These are phyloP conservation scores for Pulveroboletus ravenelii DNA, from an alignment of 768 basidiomycete species.

Conservation along the genomic window DNA sequence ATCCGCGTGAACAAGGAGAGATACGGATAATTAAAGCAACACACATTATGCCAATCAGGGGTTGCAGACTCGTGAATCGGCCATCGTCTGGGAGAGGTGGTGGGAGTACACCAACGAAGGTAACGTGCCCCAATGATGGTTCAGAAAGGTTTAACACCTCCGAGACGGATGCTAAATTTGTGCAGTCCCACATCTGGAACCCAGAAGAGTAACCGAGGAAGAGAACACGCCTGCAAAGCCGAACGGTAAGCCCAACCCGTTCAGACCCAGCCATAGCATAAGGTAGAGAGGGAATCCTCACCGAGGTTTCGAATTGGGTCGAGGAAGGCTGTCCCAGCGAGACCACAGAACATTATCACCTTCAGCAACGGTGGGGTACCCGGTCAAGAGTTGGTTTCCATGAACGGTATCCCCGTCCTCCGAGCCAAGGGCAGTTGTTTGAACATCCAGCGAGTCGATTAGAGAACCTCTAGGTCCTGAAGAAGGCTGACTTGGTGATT, in stretches of 20 bases:
- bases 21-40: conserved; percentile 11
- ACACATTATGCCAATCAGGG: conserved; percentile 34
- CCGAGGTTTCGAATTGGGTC: conserved; percentile 16
- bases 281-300: conserved; percentile 4
- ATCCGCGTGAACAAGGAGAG: conserved; percentile 2
- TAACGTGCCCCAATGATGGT: conserved; percentile 31
- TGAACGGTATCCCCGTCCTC: conserved; percentile 23
- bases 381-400: conserved; percentile 15
- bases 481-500: conserved; percentile 9
- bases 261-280: background rate
- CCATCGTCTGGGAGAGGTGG: conserved; percentile 27
- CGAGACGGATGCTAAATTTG: conserved; percentile 43
- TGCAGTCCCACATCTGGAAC: conserved; percentile 61
- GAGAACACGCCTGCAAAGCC: conserved; percentile 38
- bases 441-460: conserved; percentile 14
- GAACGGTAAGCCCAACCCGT: conserved; percentile 5
- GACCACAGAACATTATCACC: conserved; percentile 32
- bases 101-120: conserved; percentile 41
- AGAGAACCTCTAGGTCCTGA: conserved; percentile 3
- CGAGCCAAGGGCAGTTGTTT: conserved; percentile 8
- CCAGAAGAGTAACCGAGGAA: conserved; percentile 50
- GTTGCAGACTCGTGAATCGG: conserved; percentile 29
- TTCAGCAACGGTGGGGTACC: conserved; percentile 29
- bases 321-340: conserved; percentile 28
- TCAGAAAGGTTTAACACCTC: conserved; percentile 52